Evolutionary conservation across 192 early-diverging fungal genomes (phyloP), one percentile per base, ranked within the genome.

Genomic region (Oehlia diaphana): DNA sequence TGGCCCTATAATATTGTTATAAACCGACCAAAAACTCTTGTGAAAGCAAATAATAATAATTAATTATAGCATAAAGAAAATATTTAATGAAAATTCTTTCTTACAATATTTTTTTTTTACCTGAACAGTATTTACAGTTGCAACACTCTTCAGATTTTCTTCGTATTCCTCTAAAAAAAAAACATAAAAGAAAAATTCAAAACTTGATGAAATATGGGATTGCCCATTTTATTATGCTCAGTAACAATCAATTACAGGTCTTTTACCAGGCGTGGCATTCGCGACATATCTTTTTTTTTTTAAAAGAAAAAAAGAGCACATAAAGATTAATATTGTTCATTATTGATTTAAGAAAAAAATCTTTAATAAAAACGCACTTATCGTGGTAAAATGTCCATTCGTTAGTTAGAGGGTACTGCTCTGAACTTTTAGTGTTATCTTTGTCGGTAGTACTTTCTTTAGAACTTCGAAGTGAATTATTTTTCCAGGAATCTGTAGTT

Each of bases 121-220:
- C 87, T 88, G 87, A 61, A 88, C 85, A 78, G 87, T 86, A 31
- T 79, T 82, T 66, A 88, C 87, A 61, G 83, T 83, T 35, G 83
- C 77, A 58, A 88, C 82, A 66, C 80, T 82, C 79, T 80, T 82
- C 28, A 88, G 80, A 71, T 84, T 84, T 71, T 88, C 80, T 28
- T 83, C 82, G 77, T 88, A 88, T 80, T 88, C 82, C 35, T 69
- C 67, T 69, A 69, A 69, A 35, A 37, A 37, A 69, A 19, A 21
- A 14, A 37, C 3, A 68, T 37, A 58, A 58, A 21, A 58, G 35
- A 35, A 37, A 37, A 69, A 37, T 31, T 37, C 9, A 9, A 37
- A 21, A 42, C 4, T 69, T 19, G 28, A 2, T 69, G 6, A 33
- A 39, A 37, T 37, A 37, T 69, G 9, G 35, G 19, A 21, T 69